phyloP scores from a whole-genome alignment of 1,284 basidiomycete species.

The Marasmius sp. region DNA sequence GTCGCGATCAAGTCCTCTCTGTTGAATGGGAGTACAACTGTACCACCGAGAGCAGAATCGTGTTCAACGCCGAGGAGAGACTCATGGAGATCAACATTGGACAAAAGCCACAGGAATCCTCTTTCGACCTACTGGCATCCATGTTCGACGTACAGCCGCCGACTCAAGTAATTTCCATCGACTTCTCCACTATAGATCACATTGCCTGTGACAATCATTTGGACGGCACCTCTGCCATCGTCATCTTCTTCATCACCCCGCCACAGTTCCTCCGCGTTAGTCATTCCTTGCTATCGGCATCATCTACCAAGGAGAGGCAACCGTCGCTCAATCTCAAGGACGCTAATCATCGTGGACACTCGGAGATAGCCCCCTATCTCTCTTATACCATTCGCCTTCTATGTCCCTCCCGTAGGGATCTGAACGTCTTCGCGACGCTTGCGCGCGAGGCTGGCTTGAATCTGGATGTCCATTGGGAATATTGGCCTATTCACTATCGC shows the following conservation, averaged over 20 bases:
- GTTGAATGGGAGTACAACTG: conserved; percentile 50
- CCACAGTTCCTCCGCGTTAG: conserved; percentile 34
- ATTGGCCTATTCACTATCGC: conserved; percentile 39
- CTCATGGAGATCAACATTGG: neutral
- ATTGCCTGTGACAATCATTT: conserved; percentile 34
- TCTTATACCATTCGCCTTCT: conserved; percentile 50
- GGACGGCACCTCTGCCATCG: conserved; percentile 33
- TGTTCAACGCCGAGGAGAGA: conserved; percentile 26
- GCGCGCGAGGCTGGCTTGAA: conserved; percentile 37
- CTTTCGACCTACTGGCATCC: neutral
- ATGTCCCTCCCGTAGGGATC: conserved; percentile 31
- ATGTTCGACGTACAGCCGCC: neutral
- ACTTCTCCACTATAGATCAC: conserved; percentile 41
- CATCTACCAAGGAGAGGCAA: conserved; percentile 25
- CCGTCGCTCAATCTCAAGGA: conserved; percentile 28
- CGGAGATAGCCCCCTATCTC: conserved; percentile 39
- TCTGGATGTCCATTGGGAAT: conserved; percentile 28
- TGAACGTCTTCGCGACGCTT: conserved; percentile 39
- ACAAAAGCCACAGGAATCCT: neutral
- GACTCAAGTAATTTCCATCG: conserved; percentile 37
- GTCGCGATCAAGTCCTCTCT: conserved; percentile 53
- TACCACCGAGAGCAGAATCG: conserved; percentile 23
- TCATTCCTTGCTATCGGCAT: neutral
- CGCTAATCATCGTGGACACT: conserved; percentile 15
- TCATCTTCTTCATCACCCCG: conserved; percentile 40